These are phyloP conservation scores for Thymus mandschuricus DNA, from an alignment of 257 asterid genomes.

Conservation along the genomic window DNA sequence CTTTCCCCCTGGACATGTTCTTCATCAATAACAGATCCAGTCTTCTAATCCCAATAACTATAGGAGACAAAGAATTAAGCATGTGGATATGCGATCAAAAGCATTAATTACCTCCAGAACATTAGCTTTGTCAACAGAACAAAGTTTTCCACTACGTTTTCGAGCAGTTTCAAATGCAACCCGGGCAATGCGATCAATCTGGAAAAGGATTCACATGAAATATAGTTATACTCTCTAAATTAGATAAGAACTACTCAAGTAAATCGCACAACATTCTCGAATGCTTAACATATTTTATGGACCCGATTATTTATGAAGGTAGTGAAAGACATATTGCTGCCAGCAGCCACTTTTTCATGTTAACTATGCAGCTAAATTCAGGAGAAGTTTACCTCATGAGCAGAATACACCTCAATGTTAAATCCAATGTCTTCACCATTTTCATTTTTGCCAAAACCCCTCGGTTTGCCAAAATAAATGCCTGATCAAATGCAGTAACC, in stretches of 20 bases:
- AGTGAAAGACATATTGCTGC: neutral
- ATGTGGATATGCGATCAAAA: neutral
- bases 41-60: no score
- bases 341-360: neutral
- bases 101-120: conserved; percentile 78
- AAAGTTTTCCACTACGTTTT: conserved; percentile 85
- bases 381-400: conserved; percentile 64
- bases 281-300: neutral
- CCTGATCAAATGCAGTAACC: conserved; percentile 47
- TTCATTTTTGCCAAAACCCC: conserved; percentile 79
- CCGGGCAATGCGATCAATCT: conserved; percentile 97
- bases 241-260: neutral
- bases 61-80: neutral
- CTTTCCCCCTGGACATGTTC: no score
- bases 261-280: conserved; percentile 7
- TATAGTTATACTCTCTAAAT: conserved; percentile 18
- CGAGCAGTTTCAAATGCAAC: conserved; percentile 95
- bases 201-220: conserved; percentile 35
- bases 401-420: conserved; percentile 92
- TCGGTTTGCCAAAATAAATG: conserved; percentile 95
- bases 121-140: conserved; percentile 98
- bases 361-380: neutral
- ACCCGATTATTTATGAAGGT: neutral
- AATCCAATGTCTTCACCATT: conserved; percentile 89
- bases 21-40: no score